Percentiles rank a stretch among this genome's conserved stretches.
Conservation (phyloP, 192 early-diverging fungal genomes). For the Backusella macrospora region DNA sequence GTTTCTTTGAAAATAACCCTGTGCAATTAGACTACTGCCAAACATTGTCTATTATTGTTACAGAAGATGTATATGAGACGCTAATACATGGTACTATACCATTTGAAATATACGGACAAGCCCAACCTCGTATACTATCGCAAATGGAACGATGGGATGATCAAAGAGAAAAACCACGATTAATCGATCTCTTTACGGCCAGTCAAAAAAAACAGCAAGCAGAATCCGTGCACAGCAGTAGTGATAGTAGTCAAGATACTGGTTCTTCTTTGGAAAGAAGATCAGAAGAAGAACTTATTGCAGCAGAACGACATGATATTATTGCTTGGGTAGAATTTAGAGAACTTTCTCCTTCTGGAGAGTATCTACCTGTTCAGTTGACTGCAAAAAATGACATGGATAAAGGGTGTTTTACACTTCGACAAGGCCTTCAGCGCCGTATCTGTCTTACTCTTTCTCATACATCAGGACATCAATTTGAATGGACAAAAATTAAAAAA, state of each 20-base stretch:
- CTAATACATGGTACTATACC: slow-evolving; percentile 34
- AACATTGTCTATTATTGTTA: slow-evolving; percentile 46
- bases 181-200: background rate
- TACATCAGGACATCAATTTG: slow-evolving; percentile 68
- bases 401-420: slow-evolving; percentile 63
- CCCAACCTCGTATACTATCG: slow-evolving; percentile 42
- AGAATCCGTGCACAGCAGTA: background rate
- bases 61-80: slow-evolving; percentile 22
- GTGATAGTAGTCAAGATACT: background rate
- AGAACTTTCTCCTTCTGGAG: slow-evolving; percentile 64
- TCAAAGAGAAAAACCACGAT: slow-evolving; percentile 37
- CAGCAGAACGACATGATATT: slow-evolving; percentile 72
- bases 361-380: slow-evolving; percentile 60
- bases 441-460: slow-evolving; percentile 67
- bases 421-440: slow-evolving; percentile 77
- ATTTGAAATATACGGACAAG: slow-evolving; percentile 59
- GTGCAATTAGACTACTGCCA: slow-evolving; percentile 58
- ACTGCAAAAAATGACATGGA: slow-evolving; percentile 49
- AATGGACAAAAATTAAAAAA: slow-evolving; percentile 48
- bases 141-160: slow-evolving; percentile 58
- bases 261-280: slow-evolving; percentile 24
- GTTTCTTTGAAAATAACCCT: slow-evolving; percentile 53
- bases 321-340: slow-evolving; percentile 66
- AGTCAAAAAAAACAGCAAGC: background rate
- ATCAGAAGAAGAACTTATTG: slow-evolving; percentile 62